phyloP scores from a whole-genome alignment of 23 red algal genomes.

The Gracilaria gracilis region DNA sequence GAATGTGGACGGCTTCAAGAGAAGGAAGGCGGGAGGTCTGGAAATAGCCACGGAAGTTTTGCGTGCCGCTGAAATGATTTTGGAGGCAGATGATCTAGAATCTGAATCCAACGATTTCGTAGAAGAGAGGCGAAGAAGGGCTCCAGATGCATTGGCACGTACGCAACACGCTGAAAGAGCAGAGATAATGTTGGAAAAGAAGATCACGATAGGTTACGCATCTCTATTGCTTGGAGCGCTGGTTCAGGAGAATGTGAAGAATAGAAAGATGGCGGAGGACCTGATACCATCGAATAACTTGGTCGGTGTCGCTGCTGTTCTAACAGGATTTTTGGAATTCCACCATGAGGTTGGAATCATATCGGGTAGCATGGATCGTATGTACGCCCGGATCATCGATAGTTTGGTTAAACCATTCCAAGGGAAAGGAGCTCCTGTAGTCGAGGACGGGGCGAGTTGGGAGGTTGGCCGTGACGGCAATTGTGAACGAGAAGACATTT shows the following conservation, averaged over 20 bases:
- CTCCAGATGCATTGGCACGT: not conserved
- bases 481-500: not conserved
- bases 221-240: conserved; percentile 65
- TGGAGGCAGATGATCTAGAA: not conserved
- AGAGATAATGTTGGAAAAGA: conserved; percentile 27
- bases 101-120: not conserved
- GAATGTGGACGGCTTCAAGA: not conserved
- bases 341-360: conserved; percentile 73
- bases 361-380: conserved; percentile 55
- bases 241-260: conserved; percentile 16
- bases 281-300: conserved; percentile 30
- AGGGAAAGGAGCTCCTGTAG: not conserved
- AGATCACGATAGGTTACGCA: conserved; percentile 61
- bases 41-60: conserved; percentile 53
- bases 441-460: not conserved
- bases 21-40: conserved; percentile 42
- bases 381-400: conserved; percentile 47
- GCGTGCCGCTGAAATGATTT: not conserved
- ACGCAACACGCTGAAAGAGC: not conserved
- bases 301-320: conserved; percentile 40
- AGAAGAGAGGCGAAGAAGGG: not conserved
- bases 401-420: conserved; percentile 24
- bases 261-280: conserved; percentile 21
- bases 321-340: conserved; percentile 67
- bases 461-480: not conserved